Conservation (phyloP, 208 protist species). For the Balamuthia mandrillaris region DNA sequence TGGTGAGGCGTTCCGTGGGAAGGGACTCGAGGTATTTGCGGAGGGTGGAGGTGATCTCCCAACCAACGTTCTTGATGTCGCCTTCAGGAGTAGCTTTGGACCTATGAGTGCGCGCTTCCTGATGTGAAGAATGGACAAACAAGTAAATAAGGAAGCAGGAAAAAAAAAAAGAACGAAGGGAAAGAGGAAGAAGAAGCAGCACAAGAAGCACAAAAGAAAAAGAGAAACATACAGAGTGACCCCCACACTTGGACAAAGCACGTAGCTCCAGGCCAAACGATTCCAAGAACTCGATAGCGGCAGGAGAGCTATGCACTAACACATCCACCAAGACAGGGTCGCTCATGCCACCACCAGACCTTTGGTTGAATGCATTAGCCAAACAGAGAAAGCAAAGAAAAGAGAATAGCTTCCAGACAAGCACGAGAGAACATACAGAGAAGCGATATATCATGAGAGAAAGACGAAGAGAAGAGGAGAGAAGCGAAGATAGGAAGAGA, state of each 20-base stretch:
- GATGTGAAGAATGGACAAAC: not conserved
- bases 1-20: not conserved
- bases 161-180: not conserved
- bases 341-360: not conserved
- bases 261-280: slow-evolving; percentile 79
- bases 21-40: not conserved
- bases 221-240: slow-evolving; percentile 61
- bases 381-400: not conserved
- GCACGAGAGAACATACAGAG: too few species aligned
- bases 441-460: too few species aligned
- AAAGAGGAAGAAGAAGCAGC: not conserved
- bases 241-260: slow-evolving; percentile 84
- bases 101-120: too few species aligned
- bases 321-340: slow-evolving; percentile 76
- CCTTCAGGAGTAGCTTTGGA: not conserved
- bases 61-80: not conserved
- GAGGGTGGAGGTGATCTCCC: not conserved
- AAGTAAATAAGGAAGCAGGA: not conserved
- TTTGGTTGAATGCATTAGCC: not conserved
- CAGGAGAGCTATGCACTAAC: slow-evolving; percentile 77
- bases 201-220: not conserved
- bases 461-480: too few species aligned
- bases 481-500: too few species aligned
- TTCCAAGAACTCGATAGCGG: slow-evolving; percentile 78
- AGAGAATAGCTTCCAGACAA: too few species aligned